Conservation (phyloP, 1,284 basidiomycete species). For the Fomitopsis betulina region DNA sequence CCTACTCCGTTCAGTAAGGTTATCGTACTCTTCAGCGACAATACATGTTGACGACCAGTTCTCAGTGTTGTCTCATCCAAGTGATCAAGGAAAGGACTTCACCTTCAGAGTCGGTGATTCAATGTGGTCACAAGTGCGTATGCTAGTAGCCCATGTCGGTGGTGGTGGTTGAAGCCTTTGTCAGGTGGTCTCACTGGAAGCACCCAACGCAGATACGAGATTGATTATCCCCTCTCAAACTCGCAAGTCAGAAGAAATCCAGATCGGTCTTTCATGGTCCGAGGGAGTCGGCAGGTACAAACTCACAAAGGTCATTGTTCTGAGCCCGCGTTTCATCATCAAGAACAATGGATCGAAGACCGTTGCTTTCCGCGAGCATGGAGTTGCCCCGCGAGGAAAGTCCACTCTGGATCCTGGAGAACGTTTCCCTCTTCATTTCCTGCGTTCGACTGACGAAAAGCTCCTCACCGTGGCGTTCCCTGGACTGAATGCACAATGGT, state of each 20-base stretch:
- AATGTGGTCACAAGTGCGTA: slow-evolving; percentile 79
- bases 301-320: slow-evolving; percentile 89
- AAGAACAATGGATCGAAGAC: slow-evolving; percentile 75
- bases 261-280: slow-evolving; percentile 88
- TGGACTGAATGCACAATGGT: slow-evolving; percentile 86
- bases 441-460: slow-evolving; percentile 65
- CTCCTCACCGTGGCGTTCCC: slow-evolving; percentile 83
- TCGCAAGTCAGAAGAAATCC: slow-evolving; percentile 75
- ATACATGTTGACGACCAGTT: slow-evolving; percentile 23
- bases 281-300: slow-evolving; percentile 98
- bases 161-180: not conserved
- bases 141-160: slow-evolving; percentile 1
- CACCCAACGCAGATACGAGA: slow-evolving; percentile 86
- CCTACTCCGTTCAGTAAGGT: slow-evolving; percentile 70
- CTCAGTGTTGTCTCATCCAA: slow-evolving; percentile 85
- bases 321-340: slow-evolving; percentile 89
- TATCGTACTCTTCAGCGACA: slow-evolving; percentile 24
- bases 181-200: slow-evolving; percentile 84
- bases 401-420: slow-evolving; percentile 68
- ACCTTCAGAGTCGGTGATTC: slow-evolving; percentile 86
- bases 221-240: slow-evolving; percentile 70
- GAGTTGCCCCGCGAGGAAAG: slow-evolving; percentile 64
- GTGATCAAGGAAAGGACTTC: slow-evolving; percentile 82
- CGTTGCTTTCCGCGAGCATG: slow-evolving; percentile 85
- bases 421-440: slow-evolving; percentile 65